phyloP scores from a whole-genome alignment of 805 yeast species.

The Candida orba region DNA sequence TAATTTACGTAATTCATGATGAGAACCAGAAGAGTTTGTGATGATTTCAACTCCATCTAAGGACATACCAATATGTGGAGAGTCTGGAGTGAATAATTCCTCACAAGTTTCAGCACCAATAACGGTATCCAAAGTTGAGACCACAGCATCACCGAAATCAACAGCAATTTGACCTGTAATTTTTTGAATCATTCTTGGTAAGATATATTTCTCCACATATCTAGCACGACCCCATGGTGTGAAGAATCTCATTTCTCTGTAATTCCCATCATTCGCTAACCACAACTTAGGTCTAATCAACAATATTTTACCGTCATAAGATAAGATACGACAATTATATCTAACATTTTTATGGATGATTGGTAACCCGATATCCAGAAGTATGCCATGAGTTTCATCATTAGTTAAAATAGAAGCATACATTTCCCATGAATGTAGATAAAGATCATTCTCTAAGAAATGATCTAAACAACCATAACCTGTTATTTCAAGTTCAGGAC shows the following conservation, averaged over 20 bases:
- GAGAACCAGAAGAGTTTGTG: conserved; percentile 96
- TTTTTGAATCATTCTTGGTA: conserved; percentile 65
- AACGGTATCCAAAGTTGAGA: conserved; percentile 77
- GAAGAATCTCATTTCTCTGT: conserved; percentile 95
- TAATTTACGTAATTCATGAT: conserved; percentile 88
- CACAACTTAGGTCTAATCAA: conserved; percentile 88
- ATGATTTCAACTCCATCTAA: conserved; percentile 96
- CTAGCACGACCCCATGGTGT: conserved; percentile 88
- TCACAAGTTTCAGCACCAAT: conserved; percentile 99
- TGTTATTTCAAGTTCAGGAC: conserved; percentile 92
- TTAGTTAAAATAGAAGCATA: conserved; percentile 67
- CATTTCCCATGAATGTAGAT: conserved; percentile 92
- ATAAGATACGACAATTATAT: conserved; percentile 85
- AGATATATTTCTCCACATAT: conserved; percentile 59
- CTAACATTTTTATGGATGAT: conserved; percentile 78
- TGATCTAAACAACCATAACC: conserved; percentile 96
- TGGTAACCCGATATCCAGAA: conserved; percentile 94
- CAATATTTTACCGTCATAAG: conserved; percentile 70
- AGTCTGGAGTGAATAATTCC: conserved; percentile 91
- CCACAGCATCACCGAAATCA: conserved; percentile 84
- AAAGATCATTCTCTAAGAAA: conserved; percentile 83
- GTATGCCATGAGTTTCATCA: conserved; percentile 63
- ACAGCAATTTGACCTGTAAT: conserved; percentile 63
- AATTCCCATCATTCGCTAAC: conserved; percentile 96
- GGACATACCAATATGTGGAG: conserved; percentile 89